Evolutionary conservation across 176 grass and related monocot genomes (phyloP).

Genomic region (Pontederia crassipes): DNA sequence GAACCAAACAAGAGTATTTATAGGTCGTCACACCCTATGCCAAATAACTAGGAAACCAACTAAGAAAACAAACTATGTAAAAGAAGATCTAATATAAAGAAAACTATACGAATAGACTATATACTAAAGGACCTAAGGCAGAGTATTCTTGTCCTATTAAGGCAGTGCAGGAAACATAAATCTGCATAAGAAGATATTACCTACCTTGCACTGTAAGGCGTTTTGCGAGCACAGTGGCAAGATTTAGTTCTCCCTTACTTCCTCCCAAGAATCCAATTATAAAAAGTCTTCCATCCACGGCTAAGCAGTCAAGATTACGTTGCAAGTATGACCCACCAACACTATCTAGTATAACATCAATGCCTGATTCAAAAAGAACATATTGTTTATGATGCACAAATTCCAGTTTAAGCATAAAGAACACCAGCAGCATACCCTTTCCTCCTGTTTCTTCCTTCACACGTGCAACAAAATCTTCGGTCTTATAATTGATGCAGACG

Average conservation of each 20-base stretch:
- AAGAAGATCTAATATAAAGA: too few relatives aligned
- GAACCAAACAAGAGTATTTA: too few relatives aligned
- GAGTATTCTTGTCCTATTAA: too few relatives aligned
- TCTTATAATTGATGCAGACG: conserved; percentile 90
- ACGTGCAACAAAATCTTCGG: conserved; percentile 64
- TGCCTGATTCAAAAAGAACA: conserved; percentile 31
- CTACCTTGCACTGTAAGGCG: conserved; percentile 76
- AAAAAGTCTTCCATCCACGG: conserved; percentile 70
- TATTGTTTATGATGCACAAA: neutral
- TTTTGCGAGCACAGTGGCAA: conserved; percentile 44
- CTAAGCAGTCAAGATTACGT: conserved; percentile 60
- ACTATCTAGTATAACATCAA: conserved; percentile 83
- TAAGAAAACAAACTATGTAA: too few relatives aligned
- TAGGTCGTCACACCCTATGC: too few relatives aligned
- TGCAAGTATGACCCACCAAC: conserved; percentile 57
- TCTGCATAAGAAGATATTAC: too few relatives aligned
- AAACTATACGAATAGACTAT: too few relatives aligned
- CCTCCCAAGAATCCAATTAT: conserved; percentile 78
- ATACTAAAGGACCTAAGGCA: too few relatives aligned
- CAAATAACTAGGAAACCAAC: too few relatives aligned
- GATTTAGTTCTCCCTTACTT: conserved; percentile 33
- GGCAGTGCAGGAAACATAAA: too few relatives aligned
- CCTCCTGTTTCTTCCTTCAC: conserved; percentile 72
- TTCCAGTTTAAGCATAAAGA: conserved; percentile 1
- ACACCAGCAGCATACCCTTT: conserved; percentile 32